phyloP scores from a whole-genome alignment of 805 yeast genomes.

The Zygosaccharomyces lentus region DNA sequence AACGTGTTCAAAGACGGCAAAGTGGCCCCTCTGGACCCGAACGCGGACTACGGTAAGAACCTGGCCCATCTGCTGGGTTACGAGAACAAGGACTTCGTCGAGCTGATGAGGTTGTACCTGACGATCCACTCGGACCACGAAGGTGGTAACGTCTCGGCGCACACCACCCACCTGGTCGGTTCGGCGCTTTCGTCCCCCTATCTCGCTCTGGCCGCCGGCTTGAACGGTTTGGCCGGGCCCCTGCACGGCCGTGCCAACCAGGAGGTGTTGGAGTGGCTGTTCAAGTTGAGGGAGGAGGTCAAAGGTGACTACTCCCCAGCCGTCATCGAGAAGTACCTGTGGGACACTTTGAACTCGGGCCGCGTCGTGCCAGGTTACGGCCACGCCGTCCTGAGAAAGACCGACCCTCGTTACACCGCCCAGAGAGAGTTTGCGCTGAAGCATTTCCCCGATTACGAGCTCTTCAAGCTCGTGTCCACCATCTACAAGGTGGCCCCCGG shows the following conservation, averaged over 20 bases:
- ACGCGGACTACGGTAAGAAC: constrained; percentile 64
- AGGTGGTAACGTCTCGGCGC: constrained; percentile 88
- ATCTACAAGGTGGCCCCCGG: constrained; percentile 80
- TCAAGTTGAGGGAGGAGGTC: constrained; percentile 54
- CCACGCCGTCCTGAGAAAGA: constrained; percentile 82
- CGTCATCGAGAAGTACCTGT: constrained; percentile 68
- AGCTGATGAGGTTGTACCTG: constrained; percentile 74
- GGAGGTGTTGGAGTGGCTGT: constrained; percentile 79
- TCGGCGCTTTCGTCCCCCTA: constrained; percentile 77
- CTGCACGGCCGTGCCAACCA: constrained; percentile 86
- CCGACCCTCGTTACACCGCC: constrained; percentile 84
- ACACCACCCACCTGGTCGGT: constrained; percentile 81
- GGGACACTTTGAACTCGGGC: constrained; percentile 76
- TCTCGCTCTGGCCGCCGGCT: constrained; percentile 74
- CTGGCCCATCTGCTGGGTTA: constrained; percentile 55
- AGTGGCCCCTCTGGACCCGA: constrained; percentile 45
- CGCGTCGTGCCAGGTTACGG: constrained; percentile 89
- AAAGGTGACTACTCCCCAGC: constrained; percentile 64
- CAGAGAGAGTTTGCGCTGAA: constrained; percentile 76
- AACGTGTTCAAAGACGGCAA: constrained; percentile 82
- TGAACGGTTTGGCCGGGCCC: constrained; percentile 85
- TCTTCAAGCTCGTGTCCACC: constrained; percentile 72
- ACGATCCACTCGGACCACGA: constrained; percentile 85
- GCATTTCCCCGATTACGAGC: constrained; percentile 73
- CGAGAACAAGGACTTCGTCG: constrained; percentile 65